Evolutionary conservation across 2,329 filamentous ascomycete species (phyloP).

Genomic region (Hymenoscyphus repandus): DNA sequence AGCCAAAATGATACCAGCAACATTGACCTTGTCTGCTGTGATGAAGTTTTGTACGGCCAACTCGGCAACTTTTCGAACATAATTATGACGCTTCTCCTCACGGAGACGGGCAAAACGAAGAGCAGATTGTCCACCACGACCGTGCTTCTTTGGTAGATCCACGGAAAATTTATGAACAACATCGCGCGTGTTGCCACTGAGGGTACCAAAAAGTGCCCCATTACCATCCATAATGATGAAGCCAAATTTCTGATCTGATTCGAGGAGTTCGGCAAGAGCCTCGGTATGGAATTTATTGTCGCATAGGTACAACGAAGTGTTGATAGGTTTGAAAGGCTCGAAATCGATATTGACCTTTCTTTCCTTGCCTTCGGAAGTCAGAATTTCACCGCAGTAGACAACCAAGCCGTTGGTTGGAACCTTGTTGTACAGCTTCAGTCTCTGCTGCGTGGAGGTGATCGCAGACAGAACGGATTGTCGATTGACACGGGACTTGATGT

Average conservation of each 20-base stretch:
- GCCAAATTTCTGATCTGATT: slow-evolving; percentile 98
- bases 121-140: slow-evolving; percentile 98
- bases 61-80: slow-evolving; percentile 97
- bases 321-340: slow-evolving; percentile 99
- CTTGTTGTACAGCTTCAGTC: slow-evolving; percentile 98
- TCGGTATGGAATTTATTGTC: slow-evolving; percentile 99
- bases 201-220: slow-evolving; percentile 90
- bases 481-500: slow-evolving; percentile 99
- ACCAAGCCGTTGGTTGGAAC: slow-evolving; percentile 96
- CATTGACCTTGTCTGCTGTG: slow-evolving; percentile 96
- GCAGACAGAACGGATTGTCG: slow-evolving; percentile 95
- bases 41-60: slow-evolving; percentile 98
- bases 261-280: slow-evolving; percentile 90
- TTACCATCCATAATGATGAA: slow-evolving; percentile 99
- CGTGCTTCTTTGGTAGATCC: slow-evolving; percentile 99
- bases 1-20: slow-evolving; percentile 88
- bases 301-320: slow-evolving; percentile 97
- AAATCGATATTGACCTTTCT: slow-evolving; percentile 99
- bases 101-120: slow-evolving; percentile 98
- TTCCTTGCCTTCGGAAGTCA: slow-evolving; percentile 97
- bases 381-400: slow-evolving; percentile 99
- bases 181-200: slow-evolving; percentile 96
- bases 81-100: slow-evolving; percentile 99
- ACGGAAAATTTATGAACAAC: slow-evolving; percentile 97
- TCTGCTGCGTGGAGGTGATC: slow-evolving; percentile 98